Evolutionary conservation across 495 filamentous ascomycete genomes (phyloP).

Genomic region (Bacidia gigantensis): DNA sequence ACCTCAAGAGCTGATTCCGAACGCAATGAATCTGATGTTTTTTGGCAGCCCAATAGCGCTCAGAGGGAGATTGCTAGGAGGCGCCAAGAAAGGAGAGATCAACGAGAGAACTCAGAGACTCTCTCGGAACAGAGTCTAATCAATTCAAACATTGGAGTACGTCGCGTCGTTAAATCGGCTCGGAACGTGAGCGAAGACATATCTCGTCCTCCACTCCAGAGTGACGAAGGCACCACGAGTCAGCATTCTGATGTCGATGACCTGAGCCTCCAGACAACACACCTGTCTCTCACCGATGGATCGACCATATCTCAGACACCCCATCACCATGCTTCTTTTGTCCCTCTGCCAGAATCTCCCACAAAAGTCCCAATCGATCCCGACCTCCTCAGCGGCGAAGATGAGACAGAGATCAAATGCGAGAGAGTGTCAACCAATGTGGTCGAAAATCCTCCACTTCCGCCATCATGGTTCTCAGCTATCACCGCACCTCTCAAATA

Average conservation of each 20-base stretch:
- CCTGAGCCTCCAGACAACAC: not conserved
- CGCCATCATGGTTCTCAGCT: slow-evolving; percentile 12
- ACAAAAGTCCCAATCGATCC: slow-evolving; percentile 3
- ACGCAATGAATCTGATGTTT: slow-evolving; percentile 12
- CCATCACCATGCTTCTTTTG: not conserved
- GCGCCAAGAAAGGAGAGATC: not conserved
- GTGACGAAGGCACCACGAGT: not conserved
- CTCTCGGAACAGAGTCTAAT: not conserved
- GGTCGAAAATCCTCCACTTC: not conserved
- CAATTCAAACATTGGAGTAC: not conserved
- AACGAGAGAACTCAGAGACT: slow-evolving; percentile 2
- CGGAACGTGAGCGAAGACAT: not conserved
- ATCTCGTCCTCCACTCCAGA: not conserved
- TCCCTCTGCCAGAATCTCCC: slow-evolving; percentile 3
- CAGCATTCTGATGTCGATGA: not conserved
- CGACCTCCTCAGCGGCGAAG: not conserved
- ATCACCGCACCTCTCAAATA: slow-evolving; percentile 11
- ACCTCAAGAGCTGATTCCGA: slow-evolving; percentile 21
- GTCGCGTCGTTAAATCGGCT: not conserved
- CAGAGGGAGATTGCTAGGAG: slow-evolving; percentile 1
- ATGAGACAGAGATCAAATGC: not conserved
- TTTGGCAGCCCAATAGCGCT: slow-evolving; percentile 11
- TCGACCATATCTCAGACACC: not conserved
- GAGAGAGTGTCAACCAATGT: not conserved
- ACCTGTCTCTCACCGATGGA: not conserved